These are phyloP conservation scores for Caryopteris hybrid DNA, from an alignment of 305 asterid species.

Conservation along the genomic window DNA sequence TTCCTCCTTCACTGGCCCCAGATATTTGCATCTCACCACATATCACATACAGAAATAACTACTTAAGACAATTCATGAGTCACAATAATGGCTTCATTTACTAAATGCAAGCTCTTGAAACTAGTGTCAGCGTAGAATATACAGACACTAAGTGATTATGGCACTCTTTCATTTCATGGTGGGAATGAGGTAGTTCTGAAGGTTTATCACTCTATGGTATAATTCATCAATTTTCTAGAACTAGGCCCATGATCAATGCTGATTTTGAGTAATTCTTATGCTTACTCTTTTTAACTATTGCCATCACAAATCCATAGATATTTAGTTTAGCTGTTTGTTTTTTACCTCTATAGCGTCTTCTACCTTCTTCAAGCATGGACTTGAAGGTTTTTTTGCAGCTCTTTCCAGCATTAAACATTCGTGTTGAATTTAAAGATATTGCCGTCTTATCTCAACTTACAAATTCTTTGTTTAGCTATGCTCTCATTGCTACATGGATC, in stretches of 20 bases:
- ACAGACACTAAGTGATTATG: background rate
- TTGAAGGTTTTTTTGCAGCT: background rate
- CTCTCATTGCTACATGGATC: background rate
- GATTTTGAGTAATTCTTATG: background rate
- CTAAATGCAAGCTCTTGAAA: background rate
- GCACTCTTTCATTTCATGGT: background rate
- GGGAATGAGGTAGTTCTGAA: background rate
- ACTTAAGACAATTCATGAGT: background rate
- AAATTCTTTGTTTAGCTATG: background rate
- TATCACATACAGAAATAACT: background rate
- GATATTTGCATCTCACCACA: background rate
- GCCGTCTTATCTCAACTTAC: conserved; percentile 1
- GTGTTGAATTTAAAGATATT: background rate
- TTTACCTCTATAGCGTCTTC: background rate
- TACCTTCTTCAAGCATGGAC: background rate
- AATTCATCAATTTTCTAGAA: background rate
- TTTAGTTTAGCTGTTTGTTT: background rate
- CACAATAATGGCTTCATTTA: background rate
- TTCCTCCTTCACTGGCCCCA: background rate
- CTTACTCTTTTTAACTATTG: background rate
- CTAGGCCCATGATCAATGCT: background rate
- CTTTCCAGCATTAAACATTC: background rate
- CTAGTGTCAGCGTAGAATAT: background rate
- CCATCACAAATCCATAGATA: background rate
- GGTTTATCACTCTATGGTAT: background rate